Conservation (phyloP, 768 basidiomycete species). For the Tylopilus sp. region DNA sequence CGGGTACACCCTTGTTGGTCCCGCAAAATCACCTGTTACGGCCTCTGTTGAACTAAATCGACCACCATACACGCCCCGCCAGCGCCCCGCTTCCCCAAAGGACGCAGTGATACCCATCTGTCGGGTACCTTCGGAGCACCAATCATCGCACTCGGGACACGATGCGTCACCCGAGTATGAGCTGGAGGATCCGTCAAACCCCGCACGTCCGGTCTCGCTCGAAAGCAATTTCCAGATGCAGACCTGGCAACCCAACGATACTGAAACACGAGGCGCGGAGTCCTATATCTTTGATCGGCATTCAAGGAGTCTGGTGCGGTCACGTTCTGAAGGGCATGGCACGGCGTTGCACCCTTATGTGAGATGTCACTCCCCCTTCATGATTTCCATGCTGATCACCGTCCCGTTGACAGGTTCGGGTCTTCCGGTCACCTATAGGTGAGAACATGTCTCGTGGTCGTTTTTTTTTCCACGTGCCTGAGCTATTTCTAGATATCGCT, state of each 20-base stretch:
- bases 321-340: constrained; percentile 29
- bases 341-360: constrained; percentile 30
- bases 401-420: constrained; percentile 21
- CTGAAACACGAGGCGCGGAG: constrained; percentile 13
- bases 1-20: constrained; percentile 47
- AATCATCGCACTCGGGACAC: constrained; percentile 24
- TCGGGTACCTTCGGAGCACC: constrained; percentile 14
- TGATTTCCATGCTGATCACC: constrained; percentile 8
- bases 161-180: constrained; percentile 42
- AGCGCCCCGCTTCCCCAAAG: constrained; percentile 22
- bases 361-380: constrained; percentile 1
- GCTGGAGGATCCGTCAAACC: constrained; percentile 27
- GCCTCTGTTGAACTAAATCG: constrained; percentile 22
- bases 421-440: constrained; percentile 33
- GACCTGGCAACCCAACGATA: constrained; percentile 16
- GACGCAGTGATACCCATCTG: constrained; percentile 23
- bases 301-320: constrained; percentile 27
- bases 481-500: constrained; percentile 22
- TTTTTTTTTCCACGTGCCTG: not conserved
- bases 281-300: constrained; percentile 28
- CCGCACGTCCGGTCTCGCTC: constrained; percentile 11
- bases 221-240: constrained; percentile 27
- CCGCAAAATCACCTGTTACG: constrained; percentile 29
- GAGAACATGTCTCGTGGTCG: not conserved
- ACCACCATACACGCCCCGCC: constrained; percentile 1